Evolutionary conservation across 306 rosid genomes (phyloP).

Genomic region (Acacia acuminata): DNA sequence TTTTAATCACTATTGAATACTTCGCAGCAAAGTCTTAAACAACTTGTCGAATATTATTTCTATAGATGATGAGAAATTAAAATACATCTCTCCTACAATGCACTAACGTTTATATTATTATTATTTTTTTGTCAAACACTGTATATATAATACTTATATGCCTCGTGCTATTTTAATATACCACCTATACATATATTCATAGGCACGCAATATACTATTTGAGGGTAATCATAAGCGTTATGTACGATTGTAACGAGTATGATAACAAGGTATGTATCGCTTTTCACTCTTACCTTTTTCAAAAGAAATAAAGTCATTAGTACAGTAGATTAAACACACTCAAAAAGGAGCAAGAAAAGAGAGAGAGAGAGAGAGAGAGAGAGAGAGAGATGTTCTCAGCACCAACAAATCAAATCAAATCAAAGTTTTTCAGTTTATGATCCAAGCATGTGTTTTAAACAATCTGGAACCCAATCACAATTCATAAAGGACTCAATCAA

Average conservation of each 20-base stretch:
- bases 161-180: background rate
- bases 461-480: background rate
- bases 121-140: no score
- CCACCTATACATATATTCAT: background rate
- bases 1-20: background rate
- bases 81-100: background rate
- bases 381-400: background rate
- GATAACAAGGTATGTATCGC: slow-evolving; percentile 13
- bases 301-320: slow-evolving; percentile 32
- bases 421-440: background rate
- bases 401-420: background rate
- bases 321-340: background rate
- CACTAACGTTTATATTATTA: background rate
- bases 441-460: slow-evolving; percentile 4
- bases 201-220: background rate
- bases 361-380: background rate
- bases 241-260: background rate
- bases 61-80: background rate
- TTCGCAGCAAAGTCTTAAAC: background rate
- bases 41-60: background rate
- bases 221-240: background rate
- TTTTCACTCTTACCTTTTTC: slow-evolving; percentile 29
- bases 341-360: background rate
- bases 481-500: background rate
- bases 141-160: background rate